Base-by-base conservation (phyloP, 2,329 filamentous ascomycete genomes). In the Tympanopsis confertula region DNA sequence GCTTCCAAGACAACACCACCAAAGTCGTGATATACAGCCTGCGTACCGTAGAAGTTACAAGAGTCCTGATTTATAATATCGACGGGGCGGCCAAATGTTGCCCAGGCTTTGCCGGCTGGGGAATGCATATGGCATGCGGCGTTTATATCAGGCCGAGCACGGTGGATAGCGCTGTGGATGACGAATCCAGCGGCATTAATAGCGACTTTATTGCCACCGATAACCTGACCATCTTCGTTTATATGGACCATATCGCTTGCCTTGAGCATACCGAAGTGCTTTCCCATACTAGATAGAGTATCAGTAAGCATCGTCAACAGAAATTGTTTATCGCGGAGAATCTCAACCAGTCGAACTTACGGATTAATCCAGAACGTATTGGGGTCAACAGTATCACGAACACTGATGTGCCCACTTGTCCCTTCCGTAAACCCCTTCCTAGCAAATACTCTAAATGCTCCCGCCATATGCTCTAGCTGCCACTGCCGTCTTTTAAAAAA, bases 201-300 rank as follows among this genome's bases (percentile, higher is more conserved):
- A n/a, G 22, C 24, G 5, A 15, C n/a, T 35, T 35, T 47, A 15
- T 57, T 59, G 5, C 62, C 62, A 19, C 57, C 59, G 28, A 66
- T 53, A 15, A 65, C 56, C 30, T 61, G 46, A 10, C 64, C 65
- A 10, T 56, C 38, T 30, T 63, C 52, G 41, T 65, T 52, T 3
- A 69, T 59, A 5, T 52, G 54, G 20, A 69, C 62, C 33, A 69
- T 53, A 43, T 69, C 64, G 4, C 54, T 59, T n/a, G 57, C 59
- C 36, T 53, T 64, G 22, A 69, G 54, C 7, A 59, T 42, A 15
- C 50, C 53, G 44, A 67, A 68, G 5, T 62, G 20, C 17, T 14
- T 37, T 24, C 20, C 19, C 19, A 19, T 26, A 24, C 36, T n/a
- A 55, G 2, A 55, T 47, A 2, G 59, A 60, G n/a, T n/a, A n/a